These are phyloP conservation scores for Cryomyces minteri DNA, from an alignment of 495 filamentous ascomycete genomes.

Conservation along the genomic window DNA sequence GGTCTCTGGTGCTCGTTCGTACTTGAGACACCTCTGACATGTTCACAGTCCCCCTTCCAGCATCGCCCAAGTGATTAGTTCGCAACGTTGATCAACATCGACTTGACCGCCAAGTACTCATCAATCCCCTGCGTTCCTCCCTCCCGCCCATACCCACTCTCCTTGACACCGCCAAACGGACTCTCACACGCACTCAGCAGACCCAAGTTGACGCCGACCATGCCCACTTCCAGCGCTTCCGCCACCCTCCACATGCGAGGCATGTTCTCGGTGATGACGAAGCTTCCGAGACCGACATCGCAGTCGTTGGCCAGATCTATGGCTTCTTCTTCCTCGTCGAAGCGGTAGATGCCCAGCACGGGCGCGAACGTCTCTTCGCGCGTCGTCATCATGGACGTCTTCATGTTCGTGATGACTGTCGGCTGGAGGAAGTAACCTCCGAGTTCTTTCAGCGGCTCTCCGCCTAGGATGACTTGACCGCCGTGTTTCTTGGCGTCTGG, in stretches of 20 bases:
- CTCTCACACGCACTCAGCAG: slow-evolving; percentile 7
- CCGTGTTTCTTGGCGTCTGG: slow-evolving; percentile 20
- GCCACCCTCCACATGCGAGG: slow-evolving; percentile 5
- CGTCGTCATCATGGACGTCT: slow-evolving; percentile 55
- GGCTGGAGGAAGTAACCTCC: slow-evolving; percentile 68
- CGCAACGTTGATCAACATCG: not conserved
- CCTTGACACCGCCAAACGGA: slow-evolving; percentile 11
- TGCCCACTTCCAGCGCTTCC: slow-evolving; percentile 6
- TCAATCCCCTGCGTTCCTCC: slow-evolving; percentile 6
- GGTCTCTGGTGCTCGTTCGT: no score
- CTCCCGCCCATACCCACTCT: slow-evolving; percentile 10
- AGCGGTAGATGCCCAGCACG: slow-evolving; percentile 66
- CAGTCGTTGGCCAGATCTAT: slow-evolving; percentile 32
- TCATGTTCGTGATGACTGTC: slow-evolving; percentile 71
- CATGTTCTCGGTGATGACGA: slow-evolving; percentile 6
- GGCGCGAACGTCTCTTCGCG: slow-evolving; percentile 80
- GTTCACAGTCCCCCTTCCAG: no score
- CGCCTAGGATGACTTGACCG: slow-evolving; percentile 27
- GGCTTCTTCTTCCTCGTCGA: slow-evolving; percentile 70
- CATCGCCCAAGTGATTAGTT: not conserved
- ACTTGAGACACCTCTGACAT: no score
- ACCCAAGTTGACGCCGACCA: slow-evolving; percentile 9
- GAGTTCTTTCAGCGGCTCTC: slow-evolving; percentile 46
- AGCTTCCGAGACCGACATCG: slow-evolving; percentile 14
- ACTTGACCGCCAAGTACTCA: slow-evolving; percentile 8